These are phyloP conservation scores for Neolecta irregularis DNA, from an alignment of 1,139 yeast genomes.

Conservation along the genomic window DNA sequence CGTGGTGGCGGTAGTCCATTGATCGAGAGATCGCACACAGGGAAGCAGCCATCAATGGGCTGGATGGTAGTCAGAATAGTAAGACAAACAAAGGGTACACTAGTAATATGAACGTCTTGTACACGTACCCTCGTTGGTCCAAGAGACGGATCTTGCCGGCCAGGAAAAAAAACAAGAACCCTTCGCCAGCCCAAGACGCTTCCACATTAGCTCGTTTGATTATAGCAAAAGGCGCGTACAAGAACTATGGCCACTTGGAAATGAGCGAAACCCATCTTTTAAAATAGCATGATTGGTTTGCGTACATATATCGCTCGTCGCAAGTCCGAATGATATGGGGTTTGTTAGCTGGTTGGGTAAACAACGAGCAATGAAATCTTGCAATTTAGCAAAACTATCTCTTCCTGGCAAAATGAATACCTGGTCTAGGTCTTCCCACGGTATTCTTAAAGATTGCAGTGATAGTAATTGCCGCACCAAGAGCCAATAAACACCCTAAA, in stretches of 20 bases:
- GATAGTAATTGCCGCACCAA: constrained; percentile 38
- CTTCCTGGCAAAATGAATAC: no score
- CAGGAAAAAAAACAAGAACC: constrained; percentile 48
- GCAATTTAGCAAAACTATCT: no score
- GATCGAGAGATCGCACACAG: constrained; percentile 57
- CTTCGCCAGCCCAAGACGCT: constrained; percentile 38
- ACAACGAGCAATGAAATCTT: constrained; percentile 61
- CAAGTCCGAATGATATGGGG: constrained; percentile 21
- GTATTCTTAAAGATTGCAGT: constrained; percentile 57
- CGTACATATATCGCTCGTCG: constrained; percentile 32
- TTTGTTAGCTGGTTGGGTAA: constrained; percentile 27
- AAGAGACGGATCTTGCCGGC: constrained; percentile 41
- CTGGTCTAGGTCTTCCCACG: constrained; percentile 68
- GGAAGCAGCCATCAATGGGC: constrained; percentile 43
- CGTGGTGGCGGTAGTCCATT: constrained; percentile 69
- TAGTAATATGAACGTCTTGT: constrained; percentile 35
- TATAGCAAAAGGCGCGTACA: neutral
- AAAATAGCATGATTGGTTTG: constrained; percentile 28
- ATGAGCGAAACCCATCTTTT: constrained; percentile 58
- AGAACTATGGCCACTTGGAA: constrained; percentile 58
- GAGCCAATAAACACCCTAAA: constrained; percentile 38
- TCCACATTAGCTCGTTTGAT: constrained; percentile 38
- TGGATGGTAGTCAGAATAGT: no score
- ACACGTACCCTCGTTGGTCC: constrained; percentile 34
- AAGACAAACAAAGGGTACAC: no score